Base-by-base conservation (phyloP, 139 green algal genomes). In the Spirogloea muscicola region DNA sequence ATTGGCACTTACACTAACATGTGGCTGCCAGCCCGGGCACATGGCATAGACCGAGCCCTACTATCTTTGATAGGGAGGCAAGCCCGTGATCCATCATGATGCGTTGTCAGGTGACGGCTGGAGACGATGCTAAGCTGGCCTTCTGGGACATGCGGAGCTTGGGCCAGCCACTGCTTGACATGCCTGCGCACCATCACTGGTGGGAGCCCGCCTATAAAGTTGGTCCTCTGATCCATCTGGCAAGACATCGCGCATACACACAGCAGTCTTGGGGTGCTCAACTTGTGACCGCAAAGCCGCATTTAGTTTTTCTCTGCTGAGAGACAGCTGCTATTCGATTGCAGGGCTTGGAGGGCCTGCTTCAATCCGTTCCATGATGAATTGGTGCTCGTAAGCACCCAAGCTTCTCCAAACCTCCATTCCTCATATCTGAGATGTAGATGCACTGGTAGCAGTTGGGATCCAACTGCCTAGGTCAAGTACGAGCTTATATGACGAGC, bases 181-280 rank as follows among this genome's bases (percentile, higher is more conserved):
- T 94, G 29, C 74, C 74, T 2, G 84, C 82, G 2, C 90, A 96
- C 76, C 85, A 80, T 13, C 90, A 94, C 82, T 94, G 90, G 90
- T 77, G 39, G 34, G 68, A 9, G 36, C 36, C 10, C 55, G 10
- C 36, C 10, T 13, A 64, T 16, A 16, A 10, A 13, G 10, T 40
- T 64, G 34, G 10, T 64, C 29, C 55, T 16, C 9, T 16, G 13
- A 10, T 10, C 55, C 9, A 10, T 21, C 55, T 10, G 10, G 34
- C 55, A 64, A 9, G 34, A 9, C 10, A 55, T 31, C 21, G 21
- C 36, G 13, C 29, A 16, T 13, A 40, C 29, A 13, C 36, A 21
- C 36, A 13, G 10, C 10, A 10, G 33, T 13, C 10, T 13, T 10
- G 10, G 55, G 10, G 34, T 13, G 34, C 29, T 27, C 29, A 49